Evolutionary conservation across 345 rosid species (phyloP), one percentile per base, ranked within the genome.

Genomic region (Adansonia digitata): DNA sequence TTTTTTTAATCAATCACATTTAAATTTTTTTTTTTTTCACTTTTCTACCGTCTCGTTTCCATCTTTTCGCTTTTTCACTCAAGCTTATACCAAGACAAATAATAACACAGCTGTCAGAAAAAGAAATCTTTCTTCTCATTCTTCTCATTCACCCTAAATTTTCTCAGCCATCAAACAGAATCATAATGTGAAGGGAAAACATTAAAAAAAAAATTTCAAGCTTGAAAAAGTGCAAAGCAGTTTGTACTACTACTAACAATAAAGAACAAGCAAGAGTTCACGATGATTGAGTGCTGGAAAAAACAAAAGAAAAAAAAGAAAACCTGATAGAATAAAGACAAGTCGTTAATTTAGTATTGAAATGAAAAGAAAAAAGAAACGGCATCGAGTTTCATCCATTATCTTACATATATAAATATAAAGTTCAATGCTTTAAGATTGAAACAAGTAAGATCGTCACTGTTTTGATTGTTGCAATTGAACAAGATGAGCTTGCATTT

Each of bases 91-190:
- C 77, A 13, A n/a, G 56, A 40, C 37, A 40, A 61, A 59, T 43
- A 12, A 40, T 13, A 42, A 42, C 7, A 77, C 35, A 63, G 66
- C 51, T 62, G 10, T 67, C 53, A 43, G 37, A 43, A 40, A 15
- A 14, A 8, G 24, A 43, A 67, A 43, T 24, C 7, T 71, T n/a
- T n/a, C n/a, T n/a, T n/a, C n/a, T n/a, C n/a, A n/a, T n/a, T 42
- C 75, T 76, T 60, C 43, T 52, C 49, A 15, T 69, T 15, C 37
- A 64, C 27, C 49, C 22, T 17, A 39, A 64, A 57, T 40, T 77
- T 53, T 24, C 77, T 74, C 66, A 69, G 66, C 52, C 51, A 74
- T 74, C 69, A 73, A 73, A 78, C 74, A 49, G 31, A 55, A 18
- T 34, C 29, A 42, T 40, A n/a, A 18, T 4, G 9, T 14, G n/a